phyloP scores from a whole-genome alignment of 2,329 filamentous ascomycete species.

The Diaporthe sp. region DNA sequence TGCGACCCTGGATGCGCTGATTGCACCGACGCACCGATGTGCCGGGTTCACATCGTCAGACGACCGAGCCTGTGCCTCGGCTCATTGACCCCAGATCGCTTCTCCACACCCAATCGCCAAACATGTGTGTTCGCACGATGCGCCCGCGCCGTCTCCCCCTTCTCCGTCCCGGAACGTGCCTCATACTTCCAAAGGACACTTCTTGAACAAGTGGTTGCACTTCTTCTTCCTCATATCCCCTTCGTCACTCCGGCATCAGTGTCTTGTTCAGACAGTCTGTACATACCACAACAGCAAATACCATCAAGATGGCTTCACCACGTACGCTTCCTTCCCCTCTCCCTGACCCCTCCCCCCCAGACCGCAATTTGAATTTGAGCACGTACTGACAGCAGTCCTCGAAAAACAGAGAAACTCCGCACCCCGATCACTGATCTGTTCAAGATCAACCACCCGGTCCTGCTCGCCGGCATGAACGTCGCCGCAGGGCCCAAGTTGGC shows the following conservation, averaged over 20 bases:
- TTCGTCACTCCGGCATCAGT: slow-evolving; percentile 13
- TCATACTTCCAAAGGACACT: slow-evolving; percentile 14
- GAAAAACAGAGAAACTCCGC: slow-evolving; percentile 80
- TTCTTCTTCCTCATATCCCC: not conserved
- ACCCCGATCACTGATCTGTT: slow-evolving; percentile 95
- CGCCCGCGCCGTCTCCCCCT: slow-evolving; percentile 17
- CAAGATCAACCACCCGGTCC: slow-evolving; percentile 95
- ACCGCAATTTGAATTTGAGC: not conserved
- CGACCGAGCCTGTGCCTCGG: slow-evolving; percentile 32
- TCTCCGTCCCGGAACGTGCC: slow-evolving; percentile 32
- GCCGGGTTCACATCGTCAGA: slow-evolving; percentile 23
- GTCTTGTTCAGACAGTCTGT: slow-evolving; percentile 35
- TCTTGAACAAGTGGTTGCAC: not conserved
- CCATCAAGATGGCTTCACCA: slow-evolving; percentile 78
- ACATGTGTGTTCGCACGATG: slow-evolving; percentile 36
- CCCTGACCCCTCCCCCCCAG: not conserved
- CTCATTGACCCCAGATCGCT: slow-evolving; percentile 27
- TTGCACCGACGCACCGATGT: slow-evolving; percentile 14
- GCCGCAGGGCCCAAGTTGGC: slow-evolving; percentile 96
- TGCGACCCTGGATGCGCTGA: slow-evolving; percentile 8
- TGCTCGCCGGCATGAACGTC: slow-evolving; percentile 99
- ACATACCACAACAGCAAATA: slow-evolving; percentile 15
- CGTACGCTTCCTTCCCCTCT: slow-evolving; percentile 66
- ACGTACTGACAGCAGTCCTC: not conserved
- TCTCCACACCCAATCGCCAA: slow-evolving; percentile 21